phyloP scores from a whole-genome alignment of 345 rosid genomes.

The Adansonia digitata region DNA sequence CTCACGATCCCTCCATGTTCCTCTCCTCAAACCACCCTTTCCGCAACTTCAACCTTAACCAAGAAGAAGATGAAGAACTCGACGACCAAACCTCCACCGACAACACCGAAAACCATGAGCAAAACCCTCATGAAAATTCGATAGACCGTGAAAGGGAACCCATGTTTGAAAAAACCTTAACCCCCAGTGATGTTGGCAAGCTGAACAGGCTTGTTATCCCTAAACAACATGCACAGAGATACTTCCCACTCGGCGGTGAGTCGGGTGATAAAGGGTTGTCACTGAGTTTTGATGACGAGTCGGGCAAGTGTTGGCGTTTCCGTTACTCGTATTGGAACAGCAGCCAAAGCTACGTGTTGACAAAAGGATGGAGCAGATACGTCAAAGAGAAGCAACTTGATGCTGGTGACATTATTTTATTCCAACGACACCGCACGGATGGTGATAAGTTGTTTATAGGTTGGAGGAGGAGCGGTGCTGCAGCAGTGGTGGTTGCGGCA shows the following conservation, averaged over 20 bases:
- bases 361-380: constrained; percentile 91
- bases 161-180: constrained; percentile 77
- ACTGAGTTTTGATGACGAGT: constrained; percentile 82
- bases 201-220: constrained; percentile 88
- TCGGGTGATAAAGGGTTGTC: constrained; percentile 46
- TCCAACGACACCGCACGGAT: constrained; percentile 54
- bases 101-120: background rate
- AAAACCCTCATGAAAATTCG: background rate
- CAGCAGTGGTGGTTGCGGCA: background rate
- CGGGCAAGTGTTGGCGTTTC: constrained; percentile 77
- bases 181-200: constrained; percentile 90
- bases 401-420: constrained; percentile 71
- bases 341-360: constrained; percentile 84
- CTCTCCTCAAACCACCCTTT: constrained; percentile 6
- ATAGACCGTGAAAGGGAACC: constrained; percentile 29
- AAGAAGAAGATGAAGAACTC: constrained; percentile 24
- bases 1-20: constrained; percentile 13
- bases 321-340: constrained; percentile 88
- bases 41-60: constrained; percentile 22
- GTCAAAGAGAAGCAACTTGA: constrained; percentile 82
- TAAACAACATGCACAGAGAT: constrained; percentile 83
- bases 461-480: constrained; percentile 47
- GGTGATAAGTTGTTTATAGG: constrained; percentile 61
- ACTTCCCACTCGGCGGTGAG: constrained; percentile 57
- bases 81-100: constrained; percentile 9